Conservation (phyloP, 2,329 filamentous ascomycete species). For the Colletotrichum destructivum region DNA sequence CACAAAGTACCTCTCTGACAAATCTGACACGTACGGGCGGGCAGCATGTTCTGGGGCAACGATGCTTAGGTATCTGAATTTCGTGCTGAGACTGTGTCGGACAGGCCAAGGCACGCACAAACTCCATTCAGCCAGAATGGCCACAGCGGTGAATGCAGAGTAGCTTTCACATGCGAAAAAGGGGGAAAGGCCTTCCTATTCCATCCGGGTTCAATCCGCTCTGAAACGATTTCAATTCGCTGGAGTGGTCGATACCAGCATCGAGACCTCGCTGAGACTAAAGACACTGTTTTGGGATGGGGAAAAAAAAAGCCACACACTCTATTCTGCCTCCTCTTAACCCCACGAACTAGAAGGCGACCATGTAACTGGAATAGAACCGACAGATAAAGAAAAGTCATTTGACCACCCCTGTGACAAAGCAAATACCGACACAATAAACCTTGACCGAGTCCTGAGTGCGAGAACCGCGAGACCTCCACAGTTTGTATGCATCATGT, state of each 20-base stretch:
- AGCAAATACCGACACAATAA: conserved; percentile 37
- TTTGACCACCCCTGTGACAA: conserved; percentile 23
- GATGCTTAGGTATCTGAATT: conserved; percentile 8
- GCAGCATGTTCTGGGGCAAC: not conserved
- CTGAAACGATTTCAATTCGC: conserved; percentile 41
- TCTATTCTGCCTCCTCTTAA: conserved; percentile 32
- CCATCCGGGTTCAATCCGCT: not conserved
- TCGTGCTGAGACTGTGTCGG: conserved; percentile 33
- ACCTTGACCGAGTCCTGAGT: conserved; percentile 21
- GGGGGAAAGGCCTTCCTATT: too few relatives aligned
- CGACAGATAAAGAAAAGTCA: conserved; percentile 33
- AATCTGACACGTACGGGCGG: too few relatives aligned
- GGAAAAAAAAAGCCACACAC: conserved; percentile 30
- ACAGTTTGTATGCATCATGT: conserved; percentile 27
- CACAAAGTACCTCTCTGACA: too few relatives aligned
- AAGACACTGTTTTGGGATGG: conserved; percentile 26
- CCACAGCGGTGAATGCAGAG: not conserved
- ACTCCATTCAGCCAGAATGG: not conserved
- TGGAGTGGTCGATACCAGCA: conserved; percentile 38
- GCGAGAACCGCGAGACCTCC: conserved; percentile 10
- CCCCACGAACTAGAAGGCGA: conserved; percentile 33
- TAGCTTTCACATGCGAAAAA: conserved; percentile 15
- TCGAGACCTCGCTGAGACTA: conserved; percentile 39
- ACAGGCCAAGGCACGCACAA: conserved; percentile 18
- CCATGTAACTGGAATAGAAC: conserved; percentile 35